These are phyloP conservation scores for Gossypium laxum DNA, from an alignment of 441 rosid genomes.

Conservation along the genomic window DNA sequence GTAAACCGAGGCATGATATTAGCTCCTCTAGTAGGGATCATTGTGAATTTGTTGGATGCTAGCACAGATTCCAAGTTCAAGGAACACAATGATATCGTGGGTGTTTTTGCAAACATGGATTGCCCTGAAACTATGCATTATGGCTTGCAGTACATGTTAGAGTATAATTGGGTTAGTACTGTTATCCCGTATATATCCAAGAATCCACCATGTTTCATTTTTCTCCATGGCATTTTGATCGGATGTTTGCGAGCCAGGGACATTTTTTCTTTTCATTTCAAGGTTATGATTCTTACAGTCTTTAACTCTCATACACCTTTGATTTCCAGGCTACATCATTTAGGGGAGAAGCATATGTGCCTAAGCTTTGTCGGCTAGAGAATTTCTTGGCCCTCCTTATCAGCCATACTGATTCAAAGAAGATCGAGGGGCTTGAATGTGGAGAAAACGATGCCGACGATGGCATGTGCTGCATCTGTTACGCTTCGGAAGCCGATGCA, in stretches of 20 bases:
- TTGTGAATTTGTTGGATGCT: conserved; percentile 77
- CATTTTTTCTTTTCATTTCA: neutral
- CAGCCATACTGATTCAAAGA: conserved; percentile 35
- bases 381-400: conserved; percentile 53
- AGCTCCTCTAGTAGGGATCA: conserved; percentile 83
- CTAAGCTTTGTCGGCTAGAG: conserved; percentile 56
- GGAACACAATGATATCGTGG: conserved; percentile 55
- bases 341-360: conserved; percentile 42
- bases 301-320: neutral
- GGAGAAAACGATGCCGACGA: conserved; percentile 43
- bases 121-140: conserved; percentile 47
- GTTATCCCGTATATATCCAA: neutral
- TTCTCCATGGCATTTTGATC: neutral
- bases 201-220: neutral
- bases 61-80: conserved; percentile 29
- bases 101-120: conserved; percentile 74
- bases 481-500: conserved; percentile 54
- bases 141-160: conserved; percentile 9
- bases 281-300: neutral
- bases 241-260: neutral
- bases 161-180: conserved; percentile 34
- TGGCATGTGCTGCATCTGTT: conserved; percentile 78
- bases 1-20: conserved; percentile 68
- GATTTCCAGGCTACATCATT: conserved; percentile 52
- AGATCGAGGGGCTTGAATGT: conserved; percentile 22